Evolutionary conservation across 2,329 filamentous ascomycete species (phyloP).

Genomic region (Lojkania enalia): DNA sequence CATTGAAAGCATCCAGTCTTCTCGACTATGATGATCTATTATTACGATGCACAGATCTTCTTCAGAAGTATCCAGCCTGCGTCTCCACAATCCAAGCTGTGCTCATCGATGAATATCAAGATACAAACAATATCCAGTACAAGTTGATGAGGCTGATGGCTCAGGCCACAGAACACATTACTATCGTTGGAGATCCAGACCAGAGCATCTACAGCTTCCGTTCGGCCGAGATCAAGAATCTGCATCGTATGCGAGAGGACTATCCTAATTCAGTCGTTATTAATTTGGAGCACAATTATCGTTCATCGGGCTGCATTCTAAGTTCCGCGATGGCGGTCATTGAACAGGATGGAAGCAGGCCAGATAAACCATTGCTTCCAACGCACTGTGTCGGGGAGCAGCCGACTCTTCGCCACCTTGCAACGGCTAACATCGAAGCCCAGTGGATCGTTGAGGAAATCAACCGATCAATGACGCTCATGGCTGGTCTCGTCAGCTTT

Average conservation of each 20-base stretch:
- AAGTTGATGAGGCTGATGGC: slow-evolving; percentile 91
- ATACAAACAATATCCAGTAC: slow-evolving; percentile 94
- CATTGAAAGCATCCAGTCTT: slow-evolving; percentile 74
- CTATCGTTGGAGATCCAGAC: slow-evolving; percentile 93
- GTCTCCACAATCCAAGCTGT: slow-evolving; percentile 89
- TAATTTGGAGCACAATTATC: slow-evolving; percentile 90
- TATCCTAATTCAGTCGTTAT: slow-evolving; percentile 81
- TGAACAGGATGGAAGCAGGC: slow-evolving; percentile 81
- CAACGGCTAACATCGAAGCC: slow-evolving; percentile 72
- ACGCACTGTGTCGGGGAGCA: slow-evolving; percentile 78
- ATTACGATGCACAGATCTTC: slow-evolving; percentile 77
- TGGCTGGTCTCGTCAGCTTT: slow-evolving; percentile 70
- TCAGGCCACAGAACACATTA: slow-evolving; percentile 72
- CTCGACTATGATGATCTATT: slow-evolving; percentile 95
- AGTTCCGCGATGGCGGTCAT: slow-evolving; percentile 81
- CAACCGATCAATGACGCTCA: slow-evolving; percentile 68
- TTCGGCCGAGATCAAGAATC: slow-evolving; percentile 87
- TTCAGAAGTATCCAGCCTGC: slow-evolving; percentile 73
- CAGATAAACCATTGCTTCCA: slow-evolving; percentile 76
- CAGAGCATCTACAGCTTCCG: slow-evolving; percentile 98
- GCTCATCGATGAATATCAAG: slow-evolving; percentile 95
- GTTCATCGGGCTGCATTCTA: slow-evolving; percentile 85
- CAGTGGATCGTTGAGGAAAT: slow-evolving; percentile 89
- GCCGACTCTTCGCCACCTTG: slow-evolving; percentile 78
- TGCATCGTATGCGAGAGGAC: slow-evolving; percentile 74